Evolutionary conservation across 805 yeast genomes (phyloP), one percentile per base, ranked within the genome.

Genomic region (Schwanniomyces yamadae): DNA sequence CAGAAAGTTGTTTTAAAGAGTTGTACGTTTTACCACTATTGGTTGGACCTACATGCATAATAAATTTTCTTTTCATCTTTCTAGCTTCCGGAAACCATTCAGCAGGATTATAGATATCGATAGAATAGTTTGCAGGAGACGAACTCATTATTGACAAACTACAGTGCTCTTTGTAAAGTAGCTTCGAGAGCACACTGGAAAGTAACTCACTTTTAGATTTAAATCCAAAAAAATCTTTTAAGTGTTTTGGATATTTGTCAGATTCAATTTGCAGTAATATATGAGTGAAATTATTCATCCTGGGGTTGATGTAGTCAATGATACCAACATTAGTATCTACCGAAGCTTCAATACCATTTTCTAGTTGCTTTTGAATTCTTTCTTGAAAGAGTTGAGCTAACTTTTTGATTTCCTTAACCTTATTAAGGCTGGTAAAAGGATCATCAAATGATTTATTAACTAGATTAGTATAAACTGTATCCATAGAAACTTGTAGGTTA

Each of bases 41-140:
- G 0, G 99, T 93, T 1, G 99, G 99, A 0, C 99, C 99, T 8
- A 93, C 86, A 56, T 93, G 99, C 80, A 93, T 76, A n/a, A 84
- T 73, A 32, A 93, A 71, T 33, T 83, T 81, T 25, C 99, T 69
- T 44, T 78, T 80, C 66, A 88, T 68, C 44, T 79, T 76, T 25
- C 98, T 69, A 0, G 99, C 95, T 29, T 72, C 78, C 0, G 98
- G 96, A 50, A 72, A 93, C 89, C 95, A 84, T 45, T 64, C 64
- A 4, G 69, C 66, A 6, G 73, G 73, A 34, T 64, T 56, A 4
- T 60, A 51, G 13, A 60, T 49, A 32, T 62, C 68, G 5, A 61
- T 48, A 13, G 39, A 34, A 13, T 42, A 36, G 19, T 35, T 25
- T 31, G 39, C 33, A 11, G n/a, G 39, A 25, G 43, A 37, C 4